Evolutionary conservation across 192 early-diverging fungal genomes (phyloP).

Genomic region (Linnemannia exigua): DNA sequence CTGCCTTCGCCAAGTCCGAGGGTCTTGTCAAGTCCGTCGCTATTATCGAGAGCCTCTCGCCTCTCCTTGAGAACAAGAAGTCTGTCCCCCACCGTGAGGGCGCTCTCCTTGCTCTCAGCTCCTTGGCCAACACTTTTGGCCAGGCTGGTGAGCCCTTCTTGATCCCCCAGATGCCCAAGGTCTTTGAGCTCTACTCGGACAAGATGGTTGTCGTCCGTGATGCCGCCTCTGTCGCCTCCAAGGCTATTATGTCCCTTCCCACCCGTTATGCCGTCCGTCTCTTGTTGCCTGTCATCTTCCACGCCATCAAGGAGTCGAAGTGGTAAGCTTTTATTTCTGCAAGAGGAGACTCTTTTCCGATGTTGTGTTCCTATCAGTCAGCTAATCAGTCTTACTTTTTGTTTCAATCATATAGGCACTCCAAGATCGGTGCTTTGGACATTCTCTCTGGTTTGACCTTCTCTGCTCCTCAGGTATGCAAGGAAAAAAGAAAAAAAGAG

Average conservation of each 20-base stretch:
- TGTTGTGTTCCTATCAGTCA: too few species aligned
- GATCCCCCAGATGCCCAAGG: slow-evolving; percentile 70
- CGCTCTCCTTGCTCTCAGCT: slow-evolving; percentile 69
- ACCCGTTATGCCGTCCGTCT: slow-evolving; percentile 62
- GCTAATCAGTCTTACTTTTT: too few species aligned
- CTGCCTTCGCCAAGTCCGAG: slow-evolving; percentile 54
- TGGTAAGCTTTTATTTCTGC: slow-evolving; percentile 39
- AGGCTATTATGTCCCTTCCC: slow-evolving; percentile 58
- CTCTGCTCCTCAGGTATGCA: slow-evolving; percentile 61
- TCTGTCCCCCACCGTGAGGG: slow-evolving; percentile 72
- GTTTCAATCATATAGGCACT: slow-evolving; percentile 73
- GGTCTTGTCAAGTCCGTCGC: slow-evolving; percentile 68
- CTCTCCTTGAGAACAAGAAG: slow-evolving; percentile 81
- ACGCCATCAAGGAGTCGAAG: slow-evolving; percentile 62
- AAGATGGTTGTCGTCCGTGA: slow-evolving; percentile 62
- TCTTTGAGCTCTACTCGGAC: slow-evolving; percentile 75
- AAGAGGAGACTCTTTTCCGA: too few species aligned
- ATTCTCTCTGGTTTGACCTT: slow-evolving; percentile 61
- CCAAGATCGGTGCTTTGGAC: slow-evolving; percentile 69
- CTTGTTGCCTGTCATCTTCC: slow-evolving; percentile 68
- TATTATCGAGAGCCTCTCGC: slow-evolving; percentile 68
- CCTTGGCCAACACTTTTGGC: slow-evolving; percentile 68
- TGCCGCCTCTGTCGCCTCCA: slow-evolving; percentile 61
- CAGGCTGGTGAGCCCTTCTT: slow-evolving; percentile 78
- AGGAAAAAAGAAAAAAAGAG: neutral